These are phyloP conservation scores for Thielaviopsis ethacetica DNA, from an alignment of 2,329 filamentous ascomycete genomes.

Conservation along the genomic window DNA sequence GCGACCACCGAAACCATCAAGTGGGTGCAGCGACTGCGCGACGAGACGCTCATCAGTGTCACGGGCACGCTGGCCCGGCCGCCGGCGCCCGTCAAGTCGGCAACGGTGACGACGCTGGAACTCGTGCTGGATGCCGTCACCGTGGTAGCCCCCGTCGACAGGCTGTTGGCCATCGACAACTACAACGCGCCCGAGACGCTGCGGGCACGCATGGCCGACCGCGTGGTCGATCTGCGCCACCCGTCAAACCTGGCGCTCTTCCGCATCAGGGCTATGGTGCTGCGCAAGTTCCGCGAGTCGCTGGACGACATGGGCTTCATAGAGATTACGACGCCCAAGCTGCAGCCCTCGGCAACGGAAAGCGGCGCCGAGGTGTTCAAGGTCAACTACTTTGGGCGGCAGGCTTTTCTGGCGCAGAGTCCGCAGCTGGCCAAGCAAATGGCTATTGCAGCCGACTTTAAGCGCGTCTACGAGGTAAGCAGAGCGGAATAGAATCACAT, in stretches of 20 bases:
- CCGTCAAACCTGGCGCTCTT: conserved; percentile 76
- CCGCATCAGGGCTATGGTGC: conserved; percentile 66
- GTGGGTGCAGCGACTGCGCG: conserved; percentile 70
- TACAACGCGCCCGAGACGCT: conserved; percentile 25
- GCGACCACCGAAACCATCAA: conserved; percentile 50
- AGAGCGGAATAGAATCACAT: conserved; percentile 11
- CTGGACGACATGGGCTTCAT: conserved; percentile 67
- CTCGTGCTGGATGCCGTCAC: conserved; percentile 45
- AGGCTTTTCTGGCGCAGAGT: conserved; percentile 78
- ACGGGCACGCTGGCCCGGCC: conserved; percentile 58
- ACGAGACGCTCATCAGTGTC: conserved; percentile 65
- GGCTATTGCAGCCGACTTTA: conserved; percentile 78
- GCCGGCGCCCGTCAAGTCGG: conserved; percentile 57
- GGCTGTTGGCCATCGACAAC: conserved; percentile 31
- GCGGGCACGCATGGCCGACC: conserved; percentile 58
- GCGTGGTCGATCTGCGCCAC: conserved; percentile 74
- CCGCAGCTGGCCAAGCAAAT: conserved; percentile 89
- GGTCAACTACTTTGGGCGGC: conserved; percentile 77
- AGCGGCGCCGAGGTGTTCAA: conserved; percentile 85
- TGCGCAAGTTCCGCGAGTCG: conserved; percentile 60
- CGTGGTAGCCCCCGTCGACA: conserved; percentile 33
- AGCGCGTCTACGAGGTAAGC: conserved; percentile 60
- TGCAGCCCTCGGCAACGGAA: conserved; percentile 80
- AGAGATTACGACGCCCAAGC: conserved; percentile 85
- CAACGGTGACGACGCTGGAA: conserved; percentile 61